These are phyloP conservation scores for Rhizophora apiculata DNA, from an alignment of 345 rosid genomes.

Conservation along the genomic window DNA sequence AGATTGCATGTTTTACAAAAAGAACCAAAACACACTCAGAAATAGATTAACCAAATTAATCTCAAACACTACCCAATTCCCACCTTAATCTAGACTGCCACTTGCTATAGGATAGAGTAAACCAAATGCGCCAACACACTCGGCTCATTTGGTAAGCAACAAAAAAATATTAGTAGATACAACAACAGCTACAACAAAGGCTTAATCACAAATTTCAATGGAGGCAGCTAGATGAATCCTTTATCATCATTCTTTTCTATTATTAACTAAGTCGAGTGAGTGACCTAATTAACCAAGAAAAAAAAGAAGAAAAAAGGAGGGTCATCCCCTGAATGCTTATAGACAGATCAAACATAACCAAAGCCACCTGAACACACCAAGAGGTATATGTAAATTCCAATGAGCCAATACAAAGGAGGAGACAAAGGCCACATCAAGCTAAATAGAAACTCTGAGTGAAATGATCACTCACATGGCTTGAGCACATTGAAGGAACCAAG, in stretches of 20 bases:
- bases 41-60: neutral
- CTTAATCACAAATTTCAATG: too few species aligned
- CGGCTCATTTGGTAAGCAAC: neutral
- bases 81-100: neutral
- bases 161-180: neutral
- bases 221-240: too few species aligned
- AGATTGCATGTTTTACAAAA: neutral
- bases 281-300: neutral
- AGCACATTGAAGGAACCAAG: constrained; percentile 38
- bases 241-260: too few species aligned
- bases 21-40: neutral
- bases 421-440: neutral
- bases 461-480: constrained; percentile 40
- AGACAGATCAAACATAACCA: too few species aligned
- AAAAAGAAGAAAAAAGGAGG: neutral
- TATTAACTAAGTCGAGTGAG: too few species aligned
- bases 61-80: neutral
- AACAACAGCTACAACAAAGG: neutral
- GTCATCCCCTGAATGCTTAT: too few species aligned
- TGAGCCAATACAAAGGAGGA: too few species aligned
- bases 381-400: too few species aligned
- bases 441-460: neutral
- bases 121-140: neutral
- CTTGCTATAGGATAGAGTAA: neutral
- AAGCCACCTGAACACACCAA: too few species aligned